Evolutionary conservation across 768 basidiomycete genomes (phyloP), one percentile per base, ranked within the genome.

Genomic region (Pleurotus tuoliensis): DNA sequence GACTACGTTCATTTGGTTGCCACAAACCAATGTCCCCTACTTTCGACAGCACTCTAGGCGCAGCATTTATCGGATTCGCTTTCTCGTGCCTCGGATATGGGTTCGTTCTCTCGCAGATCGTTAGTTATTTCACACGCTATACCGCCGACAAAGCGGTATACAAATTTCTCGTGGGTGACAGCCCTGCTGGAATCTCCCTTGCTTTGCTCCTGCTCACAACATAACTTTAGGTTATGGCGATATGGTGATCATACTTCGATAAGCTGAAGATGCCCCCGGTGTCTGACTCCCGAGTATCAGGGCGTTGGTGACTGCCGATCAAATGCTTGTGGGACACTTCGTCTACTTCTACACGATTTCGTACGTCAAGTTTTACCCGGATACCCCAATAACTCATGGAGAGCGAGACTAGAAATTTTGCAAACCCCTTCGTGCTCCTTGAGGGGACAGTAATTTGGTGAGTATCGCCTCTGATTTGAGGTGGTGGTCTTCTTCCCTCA

Each of bases 261-360:
- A n/a, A 22, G 38, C 22, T n/a, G 45, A 38, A 73, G 73, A 71
- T 76, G 7, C 3, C 54, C 71, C 20, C 74, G 70, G 71, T 73
- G 45, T 18, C 18, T 11, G 18, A 4, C 12, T 22, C 9, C 9
- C 30, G 30, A 34, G 2, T 34, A 30, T 30, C 51, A 83, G 83
- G 74, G 13, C 71, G 1, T 60, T 84, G 43, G 81, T 81, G 62
- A 62, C 73, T 0, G 48, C 73, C 0, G 80, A 86, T 61, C 78
- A 84, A 63, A 66, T 67, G 4, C 74, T 86, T 61, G 75, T 84
- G 55, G 79, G 72, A 1, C 76, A 84, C 63, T 67, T 71, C 7
- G 67, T 82, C 25, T 86, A 87, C 62, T 79, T 69, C 56, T 87
- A 84, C 62, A 64, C 76, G 0, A 67, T 86, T 62, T 74, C 73